Evolutionary conservation across 257 asterid genomes (phyloP), one percentile per base, ranked within the genome.

Genomic region (Solanum pennellii): DNA sequence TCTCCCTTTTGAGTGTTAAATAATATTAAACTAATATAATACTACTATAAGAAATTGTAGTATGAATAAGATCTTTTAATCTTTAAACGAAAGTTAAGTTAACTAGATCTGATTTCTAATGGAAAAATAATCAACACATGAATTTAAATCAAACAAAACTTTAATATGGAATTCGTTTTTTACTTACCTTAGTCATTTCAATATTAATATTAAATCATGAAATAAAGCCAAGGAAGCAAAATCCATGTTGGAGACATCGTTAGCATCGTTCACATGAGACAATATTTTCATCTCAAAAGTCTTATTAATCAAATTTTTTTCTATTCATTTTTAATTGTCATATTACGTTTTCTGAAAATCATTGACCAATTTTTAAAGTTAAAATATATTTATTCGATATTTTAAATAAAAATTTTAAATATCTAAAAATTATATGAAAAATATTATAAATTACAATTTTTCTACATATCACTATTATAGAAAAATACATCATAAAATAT

Each of bases 311-410:
- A 12, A 11, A n/a, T 12, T 4, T 52, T 7, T 3, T 8, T 16
- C 18, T 7, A 9, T 52, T 9, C 10, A 52, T 9, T 6, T 15
- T 16, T 49, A 49, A 49, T 49, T 49, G 0, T 49, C 1, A 2
- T 16, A 0, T 52, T 52, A 3, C 0, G 0, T 0, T 16, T 52
- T 52, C 6, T 0, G 0, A 52, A 52, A 52, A 3, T 52, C 0
- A 52, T 52, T 16, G 0, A 52, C 0, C 2, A 52, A 52, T 6
- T 49, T 49, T 49, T 0, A 16, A 52, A 52, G 1, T 16, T 52
- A 52, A 3, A 52, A 15, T 52, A 52, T 3, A 52, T 16, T 52
- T 1, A 52, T 16, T 52, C 1, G 0, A 52, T 16, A 52, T 52
- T 52, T 16, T 6, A 52, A 52, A 52, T 3, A 52, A 52, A 16